A percentile compares a stretch with the other conserved stretches of the same genome.
phyloP scores from a whole-genome alignment of 768 basidiomycete genomes.

The Pulveroboletus ravenelii region DNA sequence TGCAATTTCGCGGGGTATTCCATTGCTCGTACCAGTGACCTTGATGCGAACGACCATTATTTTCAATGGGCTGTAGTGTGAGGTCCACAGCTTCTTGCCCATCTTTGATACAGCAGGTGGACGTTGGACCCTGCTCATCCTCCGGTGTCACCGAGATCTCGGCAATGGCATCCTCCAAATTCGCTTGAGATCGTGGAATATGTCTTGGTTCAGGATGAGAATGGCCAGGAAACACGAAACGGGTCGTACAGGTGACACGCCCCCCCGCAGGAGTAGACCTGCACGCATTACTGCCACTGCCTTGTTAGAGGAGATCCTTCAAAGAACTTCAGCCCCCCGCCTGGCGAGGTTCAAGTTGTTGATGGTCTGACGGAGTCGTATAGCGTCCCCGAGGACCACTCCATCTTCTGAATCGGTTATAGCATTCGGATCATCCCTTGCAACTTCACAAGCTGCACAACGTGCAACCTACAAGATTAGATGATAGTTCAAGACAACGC shows the following conservation, averaged over 20 bases:
- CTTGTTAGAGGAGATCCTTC: background rate
- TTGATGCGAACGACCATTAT: slow-evolving; percentile 81
- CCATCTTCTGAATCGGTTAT: slow-evolving; percentile 43
- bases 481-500: background rate
- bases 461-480: slow-evolving; percentile 47
- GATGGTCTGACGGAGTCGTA: slow-evolving; percentile 72
- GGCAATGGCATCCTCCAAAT: slow-evolving; percentile 17
- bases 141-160: slow-evolving; percentile 22
- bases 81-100: background rate
- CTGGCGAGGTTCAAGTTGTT: slow-evolving; percentile 77
- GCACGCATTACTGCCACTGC: slow-evolving; percentile 57
- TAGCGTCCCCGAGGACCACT: slow-evolving; percentile 80
- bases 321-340: slow-evolving; percentile 24
- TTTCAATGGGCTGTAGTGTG: slow-evolving; percentile 36
- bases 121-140: slow-evolving; percentile 21
- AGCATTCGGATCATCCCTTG: slow-evolving; percentile 39
- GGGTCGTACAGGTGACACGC: slow-evolving; percentile 61
- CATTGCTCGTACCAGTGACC: slow-evolving; percentile 70
- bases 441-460: slow-evolving; percentile 53
- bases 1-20: slow-evolving; percentile 63
- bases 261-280: slow-evolving; percentile 76
- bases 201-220: slow-evolving; percentile 10
- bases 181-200: background rate
- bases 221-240: slow-evolving; percentile 40
- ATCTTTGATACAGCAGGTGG: background rate